Conservation (phyloP, 345 rosid genomes). For the Camelina laxa region DNA sequence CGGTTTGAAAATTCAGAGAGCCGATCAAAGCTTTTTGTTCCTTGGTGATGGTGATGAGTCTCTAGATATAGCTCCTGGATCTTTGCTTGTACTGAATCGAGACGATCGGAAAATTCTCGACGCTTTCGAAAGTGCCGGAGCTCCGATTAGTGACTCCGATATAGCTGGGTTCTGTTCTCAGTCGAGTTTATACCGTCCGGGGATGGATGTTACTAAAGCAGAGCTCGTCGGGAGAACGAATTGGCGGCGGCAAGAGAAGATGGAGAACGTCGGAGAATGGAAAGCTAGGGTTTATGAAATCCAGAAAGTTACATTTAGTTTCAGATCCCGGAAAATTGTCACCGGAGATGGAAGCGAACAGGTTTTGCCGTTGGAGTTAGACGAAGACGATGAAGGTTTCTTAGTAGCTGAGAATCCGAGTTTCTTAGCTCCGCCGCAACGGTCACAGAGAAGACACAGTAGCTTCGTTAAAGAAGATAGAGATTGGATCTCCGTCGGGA, state of each 20-base stretch:
- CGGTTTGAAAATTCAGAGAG: conserved; percentile 92
- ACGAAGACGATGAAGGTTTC: conserved; percentile 94
- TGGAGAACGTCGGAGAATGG: conserved; percentile 87
- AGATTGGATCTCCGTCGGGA: conserved; percentile 68
- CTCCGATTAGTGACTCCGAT: conserved; percentile 83
- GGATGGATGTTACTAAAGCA: conserved; percentile 95
- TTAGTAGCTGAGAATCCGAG: conserved; percentile 86
- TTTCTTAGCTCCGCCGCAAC: conserved; percentile 44
- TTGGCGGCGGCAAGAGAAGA: conserved; percentile 92
- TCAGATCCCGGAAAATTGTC: conserved; percentile 72
- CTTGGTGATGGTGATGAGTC: conserved; percentile 84
- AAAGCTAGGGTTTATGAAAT: conserved; percentile 88
- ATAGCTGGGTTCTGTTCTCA: conserved; percentile 81
- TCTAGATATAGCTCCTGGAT: conserved; percentile 67
- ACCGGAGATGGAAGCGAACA: conserved; percentile 76
- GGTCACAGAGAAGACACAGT: conserved; percentile 73
- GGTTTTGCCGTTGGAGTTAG: conserved; percentile 77
- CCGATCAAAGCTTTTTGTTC: conserved; percentile 92
- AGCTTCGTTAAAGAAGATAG: conserved; percentile 90
- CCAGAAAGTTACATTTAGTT: conserved; percentile 79
- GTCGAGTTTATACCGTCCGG: conserved; percentile 83
- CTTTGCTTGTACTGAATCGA: conserved; percentile 83
- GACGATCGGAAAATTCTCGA: conserved; percentile 78
- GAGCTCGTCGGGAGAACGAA: conserved; percentile 86
- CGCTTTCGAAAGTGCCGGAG: conserved; percentile 86